Percentiles rank a stretch among this genome's conserved stretches.
Conservation (phyloP, 441 rosid species). For the Adansonia rubrostipa region DNA sequence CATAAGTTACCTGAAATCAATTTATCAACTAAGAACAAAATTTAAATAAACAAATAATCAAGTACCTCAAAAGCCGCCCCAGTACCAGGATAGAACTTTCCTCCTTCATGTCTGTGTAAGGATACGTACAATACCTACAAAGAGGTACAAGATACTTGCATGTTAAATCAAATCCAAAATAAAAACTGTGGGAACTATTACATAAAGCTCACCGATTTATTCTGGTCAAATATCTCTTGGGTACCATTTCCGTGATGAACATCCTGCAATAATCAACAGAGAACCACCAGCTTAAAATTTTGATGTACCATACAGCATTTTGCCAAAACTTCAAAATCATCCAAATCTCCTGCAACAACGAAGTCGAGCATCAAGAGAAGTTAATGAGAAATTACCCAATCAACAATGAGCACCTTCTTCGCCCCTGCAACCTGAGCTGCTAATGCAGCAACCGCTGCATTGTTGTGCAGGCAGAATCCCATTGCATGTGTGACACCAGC, state of each 20-base stretch:
- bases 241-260: slow-evolving; percentile 99
- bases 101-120: slow-evolving; percentile 92
- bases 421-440: slow-evolving; percentile 96
- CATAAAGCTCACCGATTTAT: slow-evolving; percentile 73
- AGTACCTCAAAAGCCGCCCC: slow-evolving; percentile 88
- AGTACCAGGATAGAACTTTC: slow-evolving; percentile 89
- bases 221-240: slow-evolving; percentile 89
- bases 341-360: not conserved
- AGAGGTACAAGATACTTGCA: slow-evolving; percentile 23
- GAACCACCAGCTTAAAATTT: slow-evolving; percentile 13
- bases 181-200: not conserved
- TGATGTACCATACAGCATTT: not conserved
- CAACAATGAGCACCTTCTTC: slow-evolving; percentile 88
- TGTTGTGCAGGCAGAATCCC: slow-evolving; percentile 99
- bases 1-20: too few species aligned
- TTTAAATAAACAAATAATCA: not conserved
- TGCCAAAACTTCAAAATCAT: not conserved
- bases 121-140: slow-evolving; percentile 87
- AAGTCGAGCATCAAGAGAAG: slow-evolving; percentile 31
- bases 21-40: not conserved
- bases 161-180: not conserved
- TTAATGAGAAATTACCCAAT: slow-evolving; percentile 69
- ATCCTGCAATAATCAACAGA: slow-evolving; percentile 61
- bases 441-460: slow-evolving; percentile 96
- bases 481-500: slow-evolving; percentile 88